These are phyloP conservation scores for Conoideocrella luteorostrata DNA, from an alignment of 2,329 filamentous ascomycete species.

Conservation along the genomic window DNA sequence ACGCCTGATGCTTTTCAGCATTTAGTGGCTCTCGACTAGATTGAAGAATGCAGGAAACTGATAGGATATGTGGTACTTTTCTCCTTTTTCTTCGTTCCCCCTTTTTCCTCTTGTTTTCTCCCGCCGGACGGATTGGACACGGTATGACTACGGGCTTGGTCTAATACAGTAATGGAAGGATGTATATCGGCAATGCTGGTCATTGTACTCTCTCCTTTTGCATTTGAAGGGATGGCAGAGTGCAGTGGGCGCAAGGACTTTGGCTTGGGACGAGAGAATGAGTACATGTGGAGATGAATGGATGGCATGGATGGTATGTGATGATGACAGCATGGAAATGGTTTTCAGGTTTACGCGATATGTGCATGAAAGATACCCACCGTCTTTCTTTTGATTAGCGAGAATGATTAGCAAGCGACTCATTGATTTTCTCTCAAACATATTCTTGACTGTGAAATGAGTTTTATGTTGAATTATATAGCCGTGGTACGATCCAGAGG, in stretches of 20 bases:
- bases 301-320: slow-evolving; percentile 1
- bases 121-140: background rate
- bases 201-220: slow-evolving; percentile 10
- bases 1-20: background rate
- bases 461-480: too few species aligned
- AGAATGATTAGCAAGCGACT: slow-evolving; percentile 10
- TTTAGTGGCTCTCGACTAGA: background rate
- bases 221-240: background rate
- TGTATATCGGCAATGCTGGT: slow-evolving; percentile 8
- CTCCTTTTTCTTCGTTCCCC: background rate
- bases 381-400: slow-evolving; percentile 9
- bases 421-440: background rate
- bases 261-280: background rate
- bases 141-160: background rate
- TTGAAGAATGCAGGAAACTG: background rate
- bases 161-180: background rate
- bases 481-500: too few species aligned
- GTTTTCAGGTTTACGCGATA: slow-evolving; percentile 1
- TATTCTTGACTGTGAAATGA: too few species aligned
- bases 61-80: too few species aligned
- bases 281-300: background rate
- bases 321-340: background rate
- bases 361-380: slow-evolving; percentile 11
- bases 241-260: slow-evolving; percentile 2
- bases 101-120: background rate